Evolutionary conservation across 225 moss, liverwort and hornwort species (phyloP).

Genomic region (Sphagnum contortum): DNA sequence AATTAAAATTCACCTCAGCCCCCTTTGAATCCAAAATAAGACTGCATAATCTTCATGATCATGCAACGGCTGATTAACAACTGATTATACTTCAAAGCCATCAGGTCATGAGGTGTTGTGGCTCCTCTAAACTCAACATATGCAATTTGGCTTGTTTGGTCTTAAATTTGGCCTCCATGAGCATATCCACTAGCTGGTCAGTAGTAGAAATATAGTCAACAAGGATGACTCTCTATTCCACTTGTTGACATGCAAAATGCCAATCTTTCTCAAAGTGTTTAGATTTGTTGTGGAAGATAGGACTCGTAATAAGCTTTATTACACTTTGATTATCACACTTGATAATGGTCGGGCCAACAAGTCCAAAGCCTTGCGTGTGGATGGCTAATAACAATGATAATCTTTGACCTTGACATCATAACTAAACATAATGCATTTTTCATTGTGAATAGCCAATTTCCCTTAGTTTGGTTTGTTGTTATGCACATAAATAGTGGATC

Average conservation of each 20-base stretch:
- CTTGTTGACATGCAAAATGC: neutral
- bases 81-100: too few species aligned
- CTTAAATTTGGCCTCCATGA: neutral
- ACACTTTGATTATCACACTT: conserved; percentile 1
- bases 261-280: neutral
- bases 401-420: neutral
- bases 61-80: too few species aligned
- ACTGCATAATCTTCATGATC: too few species aligned
- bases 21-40: too few species aligned
- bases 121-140: neutral
- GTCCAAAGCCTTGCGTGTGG: neutral
- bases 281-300: neutral
- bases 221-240: neutral
- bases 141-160: neutral
- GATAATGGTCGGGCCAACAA: too few species aligned
- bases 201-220: neutral
- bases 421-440: neutral
- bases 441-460: neutral
- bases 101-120: too few species aligned
- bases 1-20: too few species aligned
- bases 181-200: neutral
- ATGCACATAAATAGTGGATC: neutral
- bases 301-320: neutral
- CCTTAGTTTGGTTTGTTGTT: neutral
- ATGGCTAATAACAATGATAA: neutral